These are phyloP conservation scores for Ambrosiella cleistominuta DNA, from an alignment of 2,329 filamentous ascomycete species.

Conservation along the genomic window DNA sequence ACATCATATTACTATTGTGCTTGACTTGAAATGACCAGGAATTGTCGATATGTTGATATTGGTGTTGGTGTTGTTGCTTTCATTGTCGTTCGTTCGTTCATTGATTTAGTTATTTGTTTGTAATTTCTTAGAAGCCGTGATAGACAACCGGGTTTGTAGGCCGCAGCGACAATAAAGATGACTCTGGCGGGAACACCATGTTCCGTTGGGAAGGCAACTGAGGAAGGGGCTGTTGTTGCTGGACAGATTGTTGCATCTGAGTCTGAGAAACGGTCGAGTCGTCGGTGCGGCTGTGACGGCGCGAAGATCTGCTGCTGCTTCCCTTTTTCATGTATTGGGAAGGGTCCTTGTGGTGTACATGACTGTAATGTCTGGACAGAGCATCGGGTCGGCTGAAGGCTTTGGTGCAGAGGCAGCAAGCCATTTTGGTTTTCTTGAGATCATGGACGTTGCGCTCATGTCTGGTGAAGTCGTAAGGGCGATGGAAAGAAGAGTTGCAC, in stretches of 20 bases:
- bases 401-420: slow-evolving; percentile 88
- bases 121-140: too few species aligned
- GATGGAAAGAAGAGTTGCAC: slow-evolving; percentile 54
- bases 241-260: background rate
- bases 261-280: background rate
- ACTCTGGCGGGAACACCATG: too few species aligned
- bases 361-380: slow-evolving; percentile 80
- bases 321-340: slow-evolving; percentile 36
- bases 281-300: background rate
- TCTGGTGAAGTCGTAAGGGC: slow-evolving; percentile 87
- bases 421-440: slow-evolving; percentile 79
- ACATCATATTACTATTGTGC: too few species aligned
- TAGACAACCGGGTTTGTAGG: too few species aligned
- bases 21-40: too few species aligned
- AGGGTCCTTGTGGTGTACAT: slow-evolving; percentile 80
- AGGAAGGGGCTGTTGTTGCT: background rate
- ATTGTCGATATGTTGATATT: too few species aligned
- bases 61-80: too few species aligned
- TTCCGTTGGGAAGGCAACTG: too few species aligned
- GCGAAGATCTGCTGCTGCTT: background rate
- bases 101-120: too few species aligned
- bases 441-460: slow-evolving; percentile 98
- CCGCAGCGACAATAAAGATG: too few species aligned
- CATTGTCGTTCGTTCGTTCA: too few species aligned
- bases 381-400: slow-evolving; percentile 93